phyloP scores from a whole-genome alignment of 2,329 filamentous ascomycete species.

The Colletotrichum sp. region DNA sequence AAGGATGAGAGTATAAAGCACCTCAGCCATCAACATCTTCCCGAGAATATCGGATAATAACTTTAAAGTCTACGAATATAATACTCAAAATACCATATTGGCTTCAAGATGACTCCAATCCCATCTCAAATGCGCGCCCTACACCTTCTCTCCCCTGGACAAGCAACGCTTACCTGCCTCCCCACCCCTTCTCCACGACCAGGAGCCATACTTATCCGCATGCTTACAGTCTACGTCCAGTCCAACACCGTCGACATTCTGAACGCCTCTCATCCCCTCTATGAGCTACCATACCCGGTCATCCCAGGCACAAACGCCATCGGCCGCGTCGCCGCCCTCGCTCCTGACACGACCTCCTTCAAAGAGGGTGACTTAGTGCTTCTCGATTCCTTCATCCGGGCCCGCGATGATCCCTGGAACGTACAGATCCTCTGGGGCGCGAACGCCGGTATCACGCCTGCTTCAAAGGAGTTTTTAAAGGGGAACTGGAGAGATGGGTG shows the following conservation, averaged over 20 bases:
- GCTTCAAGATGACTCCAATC: not conserved
- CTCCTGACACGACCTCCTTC: not conserved
- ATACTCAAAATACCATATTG: accelerated
- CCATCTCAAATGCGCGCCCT: not conserved
- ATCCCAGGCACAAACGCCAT: not conserved
- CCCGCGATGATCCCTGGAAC: not conserved
- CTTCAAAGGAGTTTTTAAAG: not conserved
- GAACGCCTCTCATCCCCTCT: not conserved
- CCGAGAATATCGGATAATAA: accelerated
- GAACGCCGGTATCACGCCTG: accelerated
- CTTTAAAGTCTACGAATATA: not conserved
- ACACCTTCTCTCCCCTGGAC: not conserved
- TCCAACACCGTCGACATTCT: not conserved
- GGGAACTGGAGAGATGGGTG: not conserved
- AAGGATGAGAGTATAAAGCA: not conserved
- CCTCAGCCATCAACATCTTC: not conserved
- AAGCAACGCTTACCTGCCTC: not conserved
- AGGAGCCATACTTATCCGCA: not conserved
- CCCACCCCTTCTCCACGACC: not conserved
- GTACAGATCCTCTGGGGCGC: not conserved
- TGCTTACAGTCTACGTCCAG: not conserved
- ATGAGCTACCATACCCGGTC: not conserved
- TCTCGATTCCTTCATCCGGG: not conserved
- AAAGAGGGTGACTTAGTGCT: not conserved
- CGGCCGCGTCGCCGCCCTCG: not conserved